Evolutionary conservation across 768 basidiomycete genomes (phyloP).

Genomic region (Suillus hirtellus): DNA sequence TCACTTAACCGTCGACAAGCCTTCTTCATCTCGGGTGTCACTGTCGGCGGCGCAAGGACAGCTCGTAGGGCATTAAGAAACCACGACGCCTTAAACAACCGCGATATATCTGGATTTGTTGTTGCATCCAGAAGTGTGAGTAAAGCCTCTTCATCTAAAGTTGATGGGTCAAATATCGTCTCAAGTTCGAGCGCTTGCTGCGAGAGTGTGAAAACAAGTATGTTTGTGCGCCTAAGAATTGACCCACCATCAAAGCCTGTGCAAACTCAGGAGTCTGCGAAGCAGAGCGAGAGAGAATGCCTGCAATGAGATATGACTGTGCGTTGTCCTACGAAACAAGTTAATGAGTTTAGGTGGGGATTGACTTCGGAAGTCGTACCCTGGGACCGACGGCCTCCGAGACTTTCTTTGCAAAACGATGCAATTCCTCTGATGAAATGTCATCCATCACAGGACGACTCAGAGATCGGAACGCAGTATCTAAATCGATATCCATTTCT

Average conservation of each 20-base stretch:
- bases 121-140: constrained; percentile 62
- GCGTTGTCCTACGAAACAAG: constrained; percentile 42
- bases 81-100: constrained; percentile 43
- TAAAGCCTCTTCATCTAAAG: constrained; percentile 56
- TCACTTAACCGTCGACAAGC: constrained; percentile 48
- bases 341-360: constrained; percentile 12
- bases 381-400: constrained; percentile 56
- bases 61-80: constrained; percentile 40
- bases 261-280: constrained; percentile 60
- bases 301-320: constrained; percentile 62
- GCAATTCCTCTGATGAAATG: constrained; percentile 47
- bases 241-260: constrained; percentile 45
- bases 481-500: constrained; percentile 56
- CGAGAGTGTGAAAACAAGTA: constrained; percentile 15
- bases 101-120: constrained; percentile 64
- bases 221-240: background rate
- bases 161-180: constrained; percentile 52
- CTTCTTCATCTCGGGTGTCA: constrained; percentile 42
- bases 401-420: constrained; percentile 56
- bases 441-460: constrained; percentile 64
- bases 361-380: constrained; percentile 35
- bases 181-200: constrained; percentile 62
- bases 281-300: constrained; percentile 61
- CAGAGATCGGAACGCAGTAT: constrained; percentile 52
- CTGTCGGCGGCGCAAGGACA: constrained; percentile 29